A percentile compares a stretch with the other conserved stretches of the same genome.
Evolutionary conservation across 176 grass and related monocot genomes (phyloP).

Genomic region (Triticum turgidum): DNA sequence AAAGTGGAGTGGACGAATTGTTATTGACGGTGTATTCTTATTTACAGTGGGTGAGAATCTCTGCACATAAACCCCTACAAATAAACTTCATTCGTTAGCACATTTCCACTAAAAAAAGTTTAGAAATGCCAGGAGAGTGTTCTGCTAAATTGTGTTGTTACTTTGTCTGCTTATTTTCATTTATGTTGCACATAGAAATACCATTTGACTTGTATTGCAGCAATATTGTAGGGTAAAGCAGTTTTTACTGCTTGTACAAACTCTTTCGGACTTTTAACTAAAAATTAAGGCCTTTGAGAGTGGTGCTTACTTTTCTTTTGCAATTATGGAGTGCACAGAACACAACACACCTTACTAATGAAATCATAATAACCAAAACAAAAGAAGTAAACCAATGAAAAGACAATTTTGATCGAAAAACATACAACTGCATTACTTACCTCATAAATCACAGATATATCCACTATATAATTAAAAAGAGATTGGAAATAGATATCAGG

Average conservation of each 20-base stretch:
- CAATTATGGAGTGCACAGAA: not conserved
- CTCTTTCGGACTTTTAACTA: not conserved
- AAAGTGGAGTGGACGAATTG: constrained; percentile 45
- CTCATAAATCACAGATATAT: not conserved
- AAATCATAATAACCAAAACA: not conserved
- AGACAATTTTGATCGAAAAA: not conserved
- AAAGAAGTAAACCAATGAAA: not conserved
- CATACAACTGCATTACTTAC: not conserved
- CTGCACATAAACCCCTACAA: constrained; percentile 59
- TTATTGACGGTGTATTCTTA: constrained; percentile 43
- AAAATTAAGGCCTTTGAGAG: not conserved
- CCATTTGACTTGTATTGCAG: not conserved
- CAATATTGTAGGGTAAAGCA: not conserved
- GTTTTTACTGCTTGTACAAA: not conserved
- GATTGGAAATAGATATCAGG: not conserved
- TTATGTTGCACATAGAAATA: not conserved
- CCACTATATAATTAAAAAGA: not conserved
- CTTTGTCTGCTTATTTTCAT: not conserved
- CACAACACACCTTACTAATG: not conserved
- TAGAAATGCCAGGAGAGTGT: not conserved
- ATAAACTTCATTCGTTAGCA: not conserved
- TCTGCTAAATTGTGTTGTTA: not conserved
- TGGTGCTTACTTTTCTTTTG: not conserved
- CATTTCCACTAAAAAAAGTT: not conserved
- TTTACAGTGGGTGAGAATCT: constrained; percentile 36